A percentile compares a stretch with the other conserved stretches of the same genome.
Conservation (phyloP, 2,329 filamentous ascomycete genomes). For the Plectosphaerella plurivora region DNA sequence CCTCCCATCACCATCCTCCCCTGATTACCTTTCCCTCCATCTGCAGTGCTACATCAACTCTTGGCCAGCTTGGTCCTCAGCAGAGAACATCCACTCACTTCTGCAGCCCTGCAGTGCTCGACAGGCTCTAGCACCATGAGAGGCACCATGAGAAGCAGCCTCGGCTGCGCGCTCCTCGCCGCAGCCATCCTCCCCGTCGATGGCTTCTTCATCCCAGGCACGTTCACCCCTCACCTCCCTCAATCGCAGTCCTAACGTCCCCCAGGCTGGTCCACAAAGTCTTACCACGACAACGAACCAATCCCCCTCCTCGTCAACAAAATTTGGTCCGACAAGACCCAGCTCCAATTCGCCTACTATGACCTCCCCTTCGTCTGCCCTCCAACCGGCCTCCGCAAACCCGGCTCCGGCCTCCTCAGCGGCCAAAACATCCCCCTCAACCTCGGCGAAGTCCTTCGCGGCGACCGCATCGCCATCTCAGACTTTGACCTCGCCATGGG, state of each 20-base stretch:
- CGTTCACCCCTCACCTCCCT: slow-evolving; percentile 15
- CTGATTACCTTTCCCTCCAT: too few species aligned
- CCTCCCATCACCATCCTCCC: too few species aligned
- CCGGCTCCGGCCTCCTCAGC: slow-evolving; percentile 19
- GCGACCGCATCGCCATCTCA: slow-evolving; percentile 79
- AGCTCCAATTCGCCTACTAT: slow-evolving; percentile 88
- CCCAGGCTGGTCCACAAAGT: slow-evolving; percentile 75
- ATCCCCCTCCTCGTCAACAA: slow-evolving; percentile 90
- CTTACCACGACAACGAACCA: slow-evolving; percentile 69
- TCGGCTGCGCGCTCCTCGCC: slow-evolving; percentile 36
- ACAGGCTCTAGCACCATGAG: too few species aligned
- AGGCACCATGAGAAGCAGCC: slow-evolving; percentile 6
- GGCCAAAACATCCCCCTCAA: slow-evolving; percentile 78
- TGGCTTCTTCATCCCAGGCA: slow-evolving; percentile 86
- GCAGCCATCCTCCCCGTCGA: slow-evolving; percentile 41
- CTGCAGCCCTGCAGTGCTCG: too few species aligned
- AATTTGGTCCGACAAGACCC: slow-evolving; percentile 82
- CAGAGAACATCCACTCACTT: too few species aligned
- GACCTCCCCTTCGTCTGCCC: slow-evolving; percentile 85
- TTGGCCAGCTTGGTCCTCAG: too few species aligned
- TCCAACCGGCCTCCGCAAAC: slow-evolving; percentile 50
- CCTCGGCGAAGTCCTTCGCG: slow-evolving; percentile 80
- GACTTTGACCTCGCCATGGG: slow-evolving; percentile 79
- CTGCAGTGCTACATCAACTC: too few species aligned
- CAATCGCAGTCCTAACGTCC: slow-evolving; percentile 8